Base-by-base conservation (phyloP, 352 stramenopile genomes). In the Peronospora belbahrii region DNA sequence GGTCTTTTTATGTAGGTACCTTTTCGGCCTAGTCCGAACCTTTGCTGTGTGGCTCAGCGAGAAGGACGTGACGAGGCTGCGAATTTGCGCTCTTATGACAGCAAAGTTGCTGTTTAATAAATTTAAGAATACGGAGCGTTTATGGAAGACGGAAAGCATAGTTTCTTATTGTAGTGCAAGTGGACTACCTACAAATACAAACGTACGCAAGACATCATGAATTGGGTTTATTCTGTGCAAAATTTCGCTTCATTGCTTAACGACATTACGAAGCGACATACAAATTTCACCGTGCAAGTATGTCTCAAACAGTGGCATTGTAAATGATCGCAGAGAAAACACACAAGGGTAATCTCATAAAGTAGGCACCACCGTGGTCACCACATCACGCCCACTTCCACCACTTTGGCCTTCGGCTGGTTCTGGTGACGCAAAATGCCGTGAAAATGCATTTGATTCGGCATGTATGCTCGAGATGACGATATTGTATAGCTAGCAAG, bases 41-140 rank as follows among this genome's bases (percentile, higher is more conserved):
- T 57, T 36, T 51, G 25, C 45, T 46, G 25, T 46, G 46, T 53
- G 36, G 46, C 35, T 52, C 24, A 45, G 27, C 17, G 22, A n/a
- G 9, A 15, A 24, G 30, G 23, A 19, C 14, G 17, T 38, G 24
- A 6, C 32, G 19, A 38, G 13, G 31, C 15, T 32, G 28, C 22
- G 47, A 27, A 45, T 9, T 18, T 35, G 7, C 34, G 39, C 39
- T 56, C 48, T 56, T 56, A 56, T 56, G 48, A 48, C 31, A 15
- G 32, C 39, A 7, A 20, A 22, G 38, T 48, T 34, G 48, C 24
- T 28, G 4, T 28, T 28, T 2, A 9, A 28, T 9, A 5, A 28
- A 1, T 9, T 10, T 5, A 28, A 11, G 0, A 27, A 28, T 28
- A 11, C 7, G 24, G 8, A 28, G 24, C 24, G 7, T 28, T 9